phyloP scores from a whole-genome alignment of 1,284 basidiomycete species.

The Butyriboletus pseudospeciosus region DNA sequence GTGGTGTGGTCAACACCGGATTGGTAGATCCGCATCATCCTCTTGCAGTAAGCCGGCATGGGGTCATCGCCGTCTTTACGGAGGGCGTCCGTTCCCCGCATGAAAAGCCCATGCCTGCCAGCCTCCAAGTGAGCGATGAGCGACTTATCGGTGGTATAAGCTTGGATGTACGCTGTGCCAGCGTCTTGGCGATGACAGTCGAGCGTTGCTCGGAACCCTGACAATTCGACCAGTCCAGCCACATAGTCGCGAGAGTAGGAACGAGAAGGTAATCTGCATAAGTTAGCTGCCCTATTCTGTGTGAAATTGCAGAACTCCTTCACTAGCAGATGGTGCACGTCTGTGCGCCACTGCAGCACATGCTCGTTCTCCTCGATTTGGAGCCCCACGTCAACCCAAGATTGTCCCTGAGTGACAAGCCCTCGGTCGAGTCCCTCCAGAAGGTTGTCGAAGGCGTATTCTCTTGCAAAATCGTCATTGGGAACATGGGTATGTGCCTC shows the following conservation, averaged over 20 bases:
- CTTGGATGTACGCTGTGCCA: background rate
- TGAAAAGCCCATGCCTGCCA: conserved; percentile 5
- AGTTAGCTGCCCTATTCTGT: background rate
- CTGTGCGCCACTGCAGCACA: conserved; percentile 6
- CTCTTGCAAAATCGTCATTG: background rate
- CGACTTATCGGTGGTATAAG: conserved; percentile 8
- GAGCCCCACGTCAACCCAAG: conserved; percentile 5
- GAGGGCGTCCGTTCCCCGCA: conserved; percentile 3
- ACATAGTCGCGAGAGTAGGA: conserved; percentile 6
- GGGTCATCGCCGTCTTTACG: background rate
- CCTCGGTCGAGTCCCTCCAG: no score
- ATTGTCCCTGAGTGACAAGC: background rate
- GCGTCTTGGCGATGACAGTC: background rate
- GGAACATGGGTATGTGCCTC: conserved; percentile 5
- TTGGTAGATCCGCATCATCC: conserved; percentile 2
- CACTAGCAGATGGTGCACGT: conserved; percentile 1
- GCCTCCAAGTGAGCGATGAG: conserved; percentile 10
- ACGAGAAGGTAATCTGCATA: background rate
- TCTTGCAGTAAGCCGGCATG: background rate
- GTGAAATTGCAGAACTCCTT: background rate
- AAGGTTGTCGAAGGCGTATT: no score
- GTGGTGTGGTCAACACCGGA: conserved; percentile 2
- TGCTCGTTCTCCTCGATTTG: conserved; percentile 1
- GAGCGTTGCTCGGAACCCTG: conserved; percentile 3
- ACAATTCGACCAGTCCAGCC: background rate